These are phyloP conservation scores for Gaeumannomyces sp. DNA, from an alignment of 2,329 filamentous ascomycete genomes.

Conservation along the genomic window DNA sequence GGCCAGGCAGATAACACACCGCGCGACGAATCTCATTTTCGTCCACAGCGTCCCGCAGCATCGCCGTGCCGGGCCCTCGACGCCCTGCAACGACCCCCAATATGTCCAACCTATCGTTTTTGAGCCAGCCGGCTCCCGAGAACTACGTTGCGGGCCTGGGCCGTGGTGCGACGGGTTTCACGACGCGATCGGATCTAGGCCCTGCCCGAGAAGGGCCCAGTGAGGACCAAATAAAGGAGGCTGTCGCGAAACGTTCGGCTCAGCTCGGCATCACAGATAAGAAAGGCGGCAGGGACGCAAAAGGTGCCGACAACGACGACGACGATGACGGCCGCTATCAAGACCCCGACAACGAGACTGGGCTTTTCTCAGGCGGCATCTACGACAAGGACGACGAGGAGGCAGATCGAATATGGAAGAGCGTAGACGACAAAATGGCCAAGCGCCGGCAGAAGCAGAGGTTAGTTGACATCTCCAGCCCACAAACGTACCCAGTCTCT, in stretches of 20 bases:
- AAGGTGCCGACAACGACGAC: conserved; percentile 63
- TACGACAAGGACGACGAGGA: conserved; percentile 98
- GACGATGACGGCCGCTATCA: conserved; percentile 80
- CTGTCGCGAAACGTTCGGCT: conserved; percentile 86
- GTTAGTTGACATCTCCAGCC: conserved; percentile 50
- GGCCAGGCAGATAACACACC: neutral
- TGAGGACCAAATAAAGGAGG: conserved; percentile 97
- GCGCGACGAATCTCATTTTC: neutral
- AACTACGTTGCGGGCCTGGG: conserved; percentile 95
- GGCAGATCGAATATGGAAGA: conserved; percentile 90
- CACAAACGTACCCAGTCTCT: conserved; percentile 21
- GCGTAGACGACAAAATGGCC: conserved; percentile 97
- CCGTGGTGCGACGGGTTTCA: conserved; percentile 96
- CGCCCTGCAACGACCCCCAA: conserved; percentile 15
- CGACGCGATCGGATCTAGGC: conserved; percentile 91
- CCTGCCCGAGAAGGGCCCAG: conserved; percentile 94
- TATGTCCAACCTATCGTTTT: conserved; percentile 66
- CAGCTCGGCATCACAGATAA: conserved; percentile 60
- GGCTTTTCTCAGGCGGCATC: conserved; percentile 88
- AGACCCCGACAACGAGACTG: conserved; percentile 95
- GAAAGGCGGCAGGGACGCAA: conserved; percentile 61
- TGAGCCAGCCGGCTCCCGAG: conserved; percentile 77
- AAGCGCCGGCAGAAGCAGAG: conserved; percentile 77
- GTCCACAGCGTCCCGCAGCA: neutral
- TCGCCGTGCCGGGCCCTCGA: neutral